Evolutionary conservation across 768 basidiomycete species (phyloP), one percentile per base, ranked within the genome.

Genomic region (Hygrocybe coccinea): DNA sequence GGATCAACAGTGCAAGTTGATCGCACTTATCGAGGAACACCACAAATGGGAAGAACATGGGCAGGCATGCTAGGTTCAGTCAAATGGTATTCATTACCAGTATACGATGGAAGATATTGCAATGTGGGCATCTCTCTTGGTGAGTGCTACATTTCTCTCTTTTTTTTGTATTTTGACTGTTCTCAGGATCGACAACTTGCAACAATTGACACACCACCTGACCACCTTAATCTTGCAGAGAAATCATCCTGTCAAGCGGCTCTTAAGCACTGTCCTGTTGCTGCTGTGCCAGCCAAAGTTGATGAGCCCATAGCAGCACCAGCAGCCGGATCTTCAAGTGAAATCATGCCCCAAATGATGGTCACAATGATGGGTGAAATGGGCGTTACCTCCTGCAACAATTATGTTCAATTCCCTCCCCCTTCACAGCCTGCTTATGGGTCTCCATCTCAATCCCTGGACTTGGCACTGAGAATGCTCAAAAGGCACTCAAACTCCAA

Each of bases 61-160:
- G 21, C 12, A 39, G 33, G 29, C 50, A 47, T 52, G 50, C 33
- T 52, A 52, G 12, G 50, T 52, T 22, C 50, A 52, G 19, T 21
- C 19, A 14, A 33, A 52, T 38, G 35, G 50, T n/a, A 14, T 33
- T 21, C 50, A 52, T 21, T 52, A 52, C 35, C 50, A 52, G 36
- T 52, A 52, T 52, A 52, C 50, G 33, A 39, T 52, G 17, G 35
- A 52, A 33, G 50, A 52, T 39, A n/a, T 52, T n/a, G 15, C 50
- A 21, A 52, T 39, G 9, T 52, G 50, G 50, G 50, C 50, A 19
- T 19, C 45, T 21, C 24, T 47, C 19, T 21, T 47, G 45, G 45
- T 47, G 45, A 47, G 45, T 41, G 39, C 39, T 41, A 10, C 39
- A 4, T 3, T 4, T 41, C 19, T 41, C 11, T 19, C 5, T 19